phyloP scores from a whole-genome alignment of 306 rosid species.

The Ormosia semicastrata region DNA sequence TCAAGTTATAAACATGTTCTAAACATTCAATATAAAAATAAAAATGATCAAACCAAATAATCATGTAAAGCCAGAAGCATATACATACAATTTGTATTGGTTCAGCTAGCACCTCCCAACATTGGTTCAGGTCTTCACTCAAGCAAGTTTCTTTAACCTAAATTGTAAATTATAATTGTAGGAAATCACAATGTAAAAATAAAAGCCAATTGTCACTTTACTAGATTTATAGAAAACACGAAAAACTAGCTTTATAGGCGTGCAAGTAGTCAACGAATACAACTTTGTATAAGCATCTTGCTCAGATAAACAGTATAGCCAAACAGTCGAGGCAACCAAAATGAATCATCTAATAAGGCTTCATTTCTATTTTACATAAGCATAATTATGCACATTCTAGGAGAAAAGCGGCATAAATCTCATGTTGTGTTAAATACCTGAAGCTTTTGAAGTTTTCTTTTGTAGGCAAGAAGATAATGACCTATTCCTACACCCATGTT shows the following conservation, averaged over 20 bases:
- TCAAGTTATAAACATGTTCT: not conserved
- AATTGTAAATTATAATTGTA: conserved; percentile 24
- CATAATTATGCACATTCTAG: conserved; percentile 1
- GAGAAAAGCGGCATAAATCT: too few relatives aligned
- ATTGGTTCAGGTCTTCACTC: conserved; percentile 71
- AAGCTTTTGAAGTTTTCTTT: too few relatives aligned
- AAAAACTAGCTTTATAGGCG: not conserved
- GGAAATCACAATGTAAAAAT: not conserved
- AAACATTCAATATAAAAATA: too few relatives aligned
- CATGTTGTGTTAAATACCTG: too few relatives aligned
- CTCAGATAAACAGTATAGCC: not conserved
- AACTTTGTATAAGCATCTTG: conserved; percentile 1
- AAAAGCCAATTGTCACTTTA: not conserved
- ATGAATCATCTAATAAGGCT: not conserved
- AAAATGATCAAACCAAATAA: conserved; percentile 5
- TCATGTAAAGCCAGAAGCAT: conserved; percentile 10
- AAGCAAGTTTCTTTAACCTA: conserved; percentile 78
- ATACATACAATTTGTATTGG: conserved; percentile 86
- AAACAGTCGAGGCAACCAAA: conserved; percentile 8
- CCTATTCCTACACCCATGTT: too few relatives aligned
- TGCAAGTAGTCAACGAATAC: conserved; percentile 12
- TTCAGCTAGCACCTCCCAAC: conserved; percentile 98
- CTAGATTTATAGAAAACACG: conserved; percentile 1
- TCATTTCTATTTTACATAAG: not conserved
- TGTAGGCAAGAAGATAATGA: too few relatives aligned